phyloP scores from a whole-genome alignment of 2,329 filamentous ascomycete genomes.

The Penicillium sp. region DNA sequence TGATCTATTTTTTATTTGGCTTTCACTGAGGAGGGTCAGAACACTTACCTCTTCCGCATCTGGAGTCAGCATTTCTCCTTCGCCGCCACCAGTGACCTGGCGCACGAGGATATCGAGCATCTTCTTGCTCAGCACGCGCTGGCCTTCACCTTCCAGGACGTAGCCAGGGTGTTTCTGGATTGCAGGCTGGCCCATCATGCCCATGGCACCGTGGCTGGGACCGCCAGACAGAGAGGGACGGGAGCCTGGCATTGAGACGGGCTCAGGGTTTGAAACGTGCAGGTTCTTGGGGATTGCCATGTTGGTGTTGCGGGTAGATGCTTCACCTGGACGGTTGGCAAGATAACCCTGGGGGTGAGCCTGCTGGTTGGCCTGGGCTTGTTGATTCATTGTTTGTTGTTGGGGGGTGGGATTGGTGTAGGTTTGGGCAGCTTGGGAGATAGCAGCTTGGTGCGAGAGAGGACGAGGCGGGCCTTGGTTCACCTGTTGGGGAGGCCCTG shows the following conservation, averaged over 20 bases:
- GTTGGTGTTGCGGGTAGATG: slow-evolving; percentile 54
- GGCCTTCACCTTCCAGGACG: slow-evolving; percentile 85
- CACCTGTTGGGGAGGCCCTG: slow-evolving; percentile 29
- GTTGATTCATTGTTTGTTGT: slow-evolving; percentile 30
- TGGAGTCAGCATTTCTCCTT: slow-evolving; percentile 75
- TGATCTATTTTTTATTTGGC: background rate
- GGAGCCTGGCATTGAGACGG: slow-evolving; percentile 67
- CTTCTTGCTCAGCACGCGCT: slow-evolving; percentile 94
- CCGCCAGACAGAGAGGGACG: slow-evolving; percentile 84
- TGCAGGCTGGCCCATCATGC: slow-evolving; percentile 83
- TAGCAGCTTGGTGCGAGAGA: slow-evolving; percentile 47
- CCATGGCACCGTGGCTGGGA: slow-evolving; percentile 69
- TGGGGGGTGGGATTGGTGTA: slow-evolving; percentile 38
- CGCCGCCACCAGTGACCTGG: slow-evolving; percentile 80
- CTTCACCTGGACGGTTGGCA: slow-evolving; percentile 41
- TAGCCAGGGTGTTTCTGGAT: slow-evolving; percentile 78
- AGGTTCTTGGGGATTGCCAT: slow-evolving; percentile 82
- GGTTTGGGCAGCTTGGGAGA: slow-evolving; percentile 45
- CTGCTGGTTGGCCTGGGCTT: slow-evolving; percentile 36
- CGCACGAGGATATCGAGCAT: slow-evolving; percentile 93
- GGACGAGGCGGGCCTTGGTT: slow-evolving; percentile 41
- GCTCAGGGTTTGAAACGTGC: slow-evolving; percentile 67
- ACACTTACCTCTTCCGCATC: slow-evolving; percentile 87
- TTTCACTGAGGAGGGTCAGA: background rate
- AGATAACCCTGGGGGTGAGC: slow-evolving; percentile 44